Evolutionary conservation across 768 basidiomycete genomes (phyloP), one percentile per base, ranked within the genome.

Genomic region (Agaricus sinodeliciosus): DNA sequence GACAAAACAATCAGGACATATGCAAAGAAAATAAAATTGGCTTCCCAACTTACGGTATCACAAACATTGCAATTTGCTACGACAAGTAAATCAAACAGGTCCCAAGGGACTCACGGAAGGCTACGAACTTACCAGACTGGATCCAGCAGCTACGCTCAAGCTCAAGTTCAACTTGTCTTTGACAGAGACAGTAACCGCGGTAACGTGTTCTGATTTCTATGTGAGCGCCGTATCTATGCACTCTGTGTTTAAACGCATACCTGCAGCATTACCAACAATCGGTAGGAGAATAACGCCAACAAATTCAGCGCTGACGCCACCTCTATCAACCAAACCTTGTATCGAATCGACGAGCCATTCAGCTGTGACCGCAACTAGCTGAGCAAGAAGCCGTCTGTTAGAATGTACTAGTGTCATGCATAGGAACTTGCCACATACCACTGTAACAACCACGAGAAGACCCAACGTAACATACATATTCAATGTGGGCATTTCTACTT

Each of bases 151-250:
- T 18, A 95, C 90, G 22, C 87, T 85, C 51, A 96, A 73, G 62
- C 88, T 90, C 5, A 96, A 77, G 42, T 89, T 89, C 18, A 96
- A 71, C 65, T 94, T 92, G 67, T 86, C 82, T 68, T 94, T 94
- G 54, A 91, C 86, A 0, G 93, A 90, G 6, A 94, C 93, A 0
- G 87, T 86, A 25, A 96, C 90, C 12, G 94, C 93, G 2, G 92
- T 96, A 36, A 85, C 85, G 63, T 94, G 93, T 63, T 96, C 94
- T 72, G 63, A 18, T 19, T n/a, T 8, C 18, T 1, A 18, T 16
- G 19, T 45, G 25, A 45, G 26, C 4, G 8, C 25, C 26, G 11
- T 5, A 16, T 45, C 26, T 45, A 27, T 31, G 11, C 19, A 45
- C 13, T n/a, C 3, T 11, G 27, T 45, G 43, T 15, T 12, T 4